Percentiles rank a stretch among this genome's conserved stretches.
Conservation (phyloP, 2,329 filamentous ascomycete genomes). For the Hyphodiscus sp. region DNA sequence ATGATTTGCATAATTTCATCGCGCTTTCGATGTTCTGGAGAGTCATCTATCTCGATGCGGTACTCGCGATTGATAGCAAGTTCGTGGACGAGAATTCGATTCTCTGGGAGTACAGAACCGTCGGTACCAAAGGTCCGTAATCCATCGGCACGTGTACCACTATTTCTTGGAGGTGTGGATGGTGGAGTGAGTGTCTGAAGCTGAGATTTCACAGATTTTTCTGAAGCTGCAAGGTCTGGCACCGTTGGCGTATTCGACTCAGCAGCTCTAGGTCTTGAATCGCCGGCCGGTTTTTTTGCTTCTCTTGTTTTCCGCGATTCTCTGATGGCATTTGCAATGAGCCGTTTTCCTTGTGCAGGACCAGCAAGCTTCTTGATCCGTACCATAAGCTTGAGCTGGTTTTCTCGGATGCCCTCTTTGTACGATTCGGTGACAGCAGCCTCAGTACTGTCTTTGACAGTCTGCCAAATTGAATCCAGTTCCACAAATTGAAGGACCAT, state of each 20-base stretch:
- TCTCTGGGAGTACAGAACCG: conserved; percentile 57
- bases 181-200: conserved; percentile 48
- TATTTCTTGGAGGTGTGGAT: conserved; percentile 37
- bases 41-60: conserved; percentile 54
- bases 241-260: conserved; percentile 33
- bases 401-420: conserved; percentile 71
- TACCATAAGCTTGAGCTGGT: conserved; percentile 72
- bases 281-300: conserved; percentile 59
- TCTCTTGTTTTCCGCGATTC: conserved; percentile 61
- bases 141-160: conserved; percentile 23
- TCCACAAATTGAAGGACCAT: conserved; percentile 86
- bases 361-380: conserved; percentile 74
- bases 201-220: conserved; percentile 35
- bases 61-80: conserved; percentile 74
- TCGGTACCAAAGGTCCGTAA: conserved; percentile 28
- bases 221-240: conserved; percentile 36
- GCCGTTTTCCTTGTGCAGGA: conserved; percentile 59
- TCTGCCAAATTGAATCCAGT: conserved; percentile 76
- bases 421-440: conserved; percentile 71
- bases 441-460: conserved; percentile 71
- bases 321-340: conserved; percentile 69
- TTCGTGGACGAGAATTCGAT: conserved; percentile 71
- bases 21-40: conserved; percentile 51
- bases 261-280: conserved; percentile 60
- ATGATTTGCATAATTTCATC: conserved; percentile 47